Evolutionary conservation across 2,329 filamentous ascomycete genomes (phyloP).

Genomic region (Trichophyton mentagrophytes): DNA sequence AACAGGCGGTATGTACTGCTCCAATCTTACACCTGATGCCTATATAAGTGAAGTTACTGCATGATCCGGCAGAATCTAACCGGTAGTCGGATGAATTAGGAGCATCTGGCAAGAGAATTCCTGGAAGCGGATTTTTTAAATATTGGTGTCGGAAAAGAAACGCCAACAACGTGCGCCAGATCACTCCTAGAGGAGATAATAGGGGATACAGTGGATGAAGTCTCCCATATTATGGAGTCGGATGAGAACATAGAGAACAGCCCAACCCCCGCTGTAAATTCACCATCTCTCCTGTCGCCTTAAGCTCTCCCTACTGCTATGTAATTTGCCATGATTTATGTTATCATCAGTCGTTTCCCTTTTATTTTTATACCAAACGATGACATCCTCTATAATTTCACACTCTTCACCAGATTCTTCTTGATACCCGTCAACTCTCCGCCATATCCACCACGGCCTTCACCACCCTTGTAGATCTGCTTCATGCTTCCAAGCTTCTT

Average conservation of each 20-base stretch:
- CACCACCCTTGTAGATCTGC: constrained; percentile 71
- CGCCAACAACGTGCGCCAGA: neutral
- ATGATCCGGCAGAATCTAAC: neutral
- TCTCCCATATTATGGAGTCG: neutral
- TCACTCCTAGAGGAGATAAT: neutral
- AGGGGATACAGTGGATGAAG: neutral
- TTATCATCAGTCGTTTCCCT: neutral
- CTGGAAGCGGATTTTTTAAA: constrained; percentile 34
- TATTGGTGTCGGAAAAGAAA: neutral
- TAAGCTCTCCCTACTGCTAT: neutral
- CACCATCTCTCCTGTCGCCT: neutral
- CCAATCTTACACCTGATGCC: neutral
- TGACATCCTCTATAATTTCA: constrained; percentile 55
- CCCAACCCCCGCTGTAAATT: neutral
- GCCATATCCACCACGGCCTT: constrained; percentile 72
- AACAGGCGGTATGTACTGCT: constrained; percentile 44
- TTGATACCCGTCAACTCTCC: constrained; percentile 96
- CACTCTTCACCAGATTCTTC: constrained; percentile 79
- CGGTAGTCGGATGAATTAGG: constrained; percentile 20
- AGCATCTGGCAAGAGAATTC: constrained; percentile 47
- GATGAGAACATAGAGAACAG: neutral
- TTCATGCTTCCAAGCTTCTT: constrained; percentile 89
- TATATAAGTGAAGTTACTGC: neutral
- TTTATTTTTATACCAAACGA: neutral
- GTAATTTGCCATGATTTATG: neutral